These are phyloP conservation scores for Cryptosporidium ryanae DNA, from an alignment of 169 alveolate genomes.

Conservation along the genomic window DNA sequence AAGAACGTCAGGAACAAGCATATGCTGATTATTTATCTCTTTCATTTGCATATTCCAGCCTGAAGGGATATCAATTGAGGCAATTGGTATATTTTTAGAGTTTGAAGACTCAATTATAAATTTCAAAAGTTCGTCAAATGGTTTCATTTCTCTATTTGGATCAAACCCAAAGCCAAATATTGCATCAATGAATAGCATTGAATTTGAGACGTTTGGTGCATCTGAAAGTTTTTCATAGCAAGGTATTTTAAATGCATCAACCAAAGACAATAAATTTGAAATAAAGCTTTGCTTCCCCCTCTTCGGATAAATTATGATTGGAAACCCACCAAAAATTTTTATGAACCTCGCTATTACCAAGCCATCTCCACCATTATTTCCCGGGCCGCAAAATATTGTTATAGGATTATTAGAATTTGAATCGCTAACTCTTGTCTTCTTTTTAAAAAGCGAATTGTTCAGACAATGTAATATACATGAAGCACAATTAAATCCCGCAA, in stretches of 20 bases:
- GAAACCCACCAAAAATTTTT: slow-evolving; percentile 81
- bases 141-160: slow-evolving; percentile 73
- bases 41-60: slow-evolving; percentile 90
- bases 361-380: slow-evolving; percentile 93
- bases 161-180: slow-evolving; percentile 91
- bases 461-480: slow-evolving; percentile 81
- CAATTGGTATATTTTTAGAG: slow-evolving; percentile 78
- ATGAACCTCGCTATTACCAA: slow-evolving; percentile 89
- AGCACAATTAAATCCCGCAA: slow-evolving; percentile 90
- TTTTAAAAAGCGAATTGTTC: slow-evolving; percentile 63
- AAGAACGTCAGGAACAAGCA: slow-evolving; percentile 81
- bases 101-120: slow-evolving; percentile 79
- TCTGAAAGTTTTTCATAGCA: slow-evolving; percentile 46
- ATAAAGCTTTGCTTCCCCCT: slow-evolving; percentile 80
- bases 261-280: slow-evolving; percentile 48
- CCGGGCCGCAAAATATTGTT: slow-evolving; percentile 88
- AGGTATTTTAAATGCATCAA: slow-evolving; percentile 49
- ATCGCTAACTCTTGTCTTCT: slow-evolving; percentile 74
- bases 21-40: slow-evolving; percentile 74
- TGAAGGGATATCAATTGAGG: slow-evolving; percentile 91
- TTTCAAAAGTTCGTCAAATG: slow-evolving; percentile 8
- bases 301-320: slow-evolving; percentile 84
- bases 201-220: slow-evolving; percentile 34
- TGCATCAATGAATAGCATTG: slow-evolving; percentile 81
- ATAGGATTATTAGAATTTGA: slow-evolving; percentile 7